Base-by-base conservation (phyloP, 2,329 filamentous ascomycete species). In the Claviceps sp. region DNA sequence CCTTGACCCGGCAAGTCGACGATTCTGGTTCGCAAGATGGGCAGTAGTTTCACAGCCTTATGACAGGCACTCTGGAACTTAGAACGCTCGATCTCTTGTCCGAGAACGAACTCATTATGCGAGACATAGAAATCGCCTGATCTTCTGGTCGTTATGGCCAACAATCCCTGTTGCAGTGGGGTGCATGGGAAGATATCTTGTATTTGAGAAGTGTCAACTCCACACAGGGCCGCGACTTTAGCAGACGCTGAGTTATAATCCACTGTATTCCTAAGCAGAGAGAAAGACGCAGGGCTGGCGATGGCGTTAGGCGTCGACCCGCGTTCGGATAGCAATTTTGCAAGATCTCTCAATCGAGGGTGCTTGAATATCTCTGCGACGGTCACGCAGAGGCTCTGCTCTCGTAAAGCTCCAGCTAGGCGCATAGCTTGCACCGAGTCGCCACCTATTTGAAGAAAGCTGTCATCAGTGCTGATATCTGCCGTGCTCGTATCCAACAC, bases 21-120 rank as follows among this genome's bases (percentile, higher is more conserved):
- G 46, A 77, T 71, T 42, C 72, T 66, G 0, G 73, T 72, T 3
- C 74, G 66, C 14, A 76, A 60, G 37, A 75, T 72, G 1, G 57
- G 48, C 1, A 42, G 47, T 2, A 38, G 3, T 1, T 43, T 22
- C 8, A 52, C 38, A 0, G 54, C 51, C 2, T 50, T 14, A 13
- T 58, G 45, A 57, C 56, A 60, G 5, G 59, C 57, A 1, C 13
- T 5, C 1, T 44, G 34, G n/a, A 62, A 55, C 2, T 11, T 7
- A 1, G 50, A 24, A 1, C 58, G 9, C 3, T 52, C 18, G 2
- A 58, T 14, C 7, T 52, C 38, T 0, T 41, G 14, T n/a, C 53
- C 34, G 1, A 62, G 46, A 18, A 56, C 53, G 9, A 60, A 43
- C 2, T 54, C 54, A 1, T 41, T 42, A 9, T 54, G 57, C 43